Evolutionary conservation across 495 filamentous ascomycete species (phyloP).

Genomic region (Durotheca rogersii): DNA sequence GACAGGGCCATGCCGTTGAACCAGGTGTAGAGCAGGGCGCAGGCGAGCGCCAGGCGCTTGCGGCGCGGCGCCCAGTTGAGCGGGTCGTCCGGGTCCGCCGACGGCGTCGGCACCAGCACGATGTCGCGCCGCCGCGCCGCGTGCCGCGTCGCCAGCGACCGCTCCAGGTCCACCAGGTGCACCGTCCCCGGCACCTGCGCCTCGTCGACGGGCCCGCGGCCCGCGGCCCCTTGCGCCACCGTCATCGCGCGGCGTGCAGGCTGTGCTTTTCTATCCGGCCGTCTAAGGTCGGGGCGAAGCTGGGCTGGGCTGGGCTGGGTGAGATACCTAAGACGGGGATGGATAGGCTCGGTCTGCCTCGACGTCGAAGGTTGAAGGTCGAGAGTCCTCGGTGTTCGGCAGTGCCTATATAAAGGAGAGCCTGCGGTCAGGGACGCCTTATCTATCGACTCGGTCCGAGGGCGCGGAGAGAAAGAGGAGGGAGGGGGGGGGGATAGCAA

Average conservation of each 20-base stretch:
- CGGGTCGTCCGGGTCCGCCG: slow-evolving; percentile 59
- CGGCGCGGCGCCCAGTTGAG: slow-evolving; percentile 61
- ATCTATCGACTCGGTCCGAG: too few species aligned
- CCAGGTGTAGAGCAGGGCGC: slow-evolving; percentile 57
- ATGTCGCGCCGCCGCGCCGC: slow-evolving; percentile 51
- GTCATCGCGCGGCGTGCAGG: slow-evolving; percentile 1
- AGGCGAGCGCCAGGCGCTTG: slow-evolving; percentile 55
- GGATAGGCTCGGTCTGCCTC: too few species aligned
- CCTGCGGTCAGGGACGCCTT: too few species aligned
- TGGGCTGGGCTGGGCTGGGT: too few species aligned
- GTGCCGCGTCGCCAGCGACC: slow-evolving; percentile 43
- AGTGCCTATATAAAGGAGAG: too few species aligned
- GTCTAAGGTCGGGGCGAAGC: too few species aligned
- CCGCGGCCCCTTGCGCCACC: slow-evolving; percentile 10
- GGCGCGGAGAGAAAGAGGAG: too few species aligned
- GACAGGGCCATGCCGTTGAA: slow-evolving; percentile 61
- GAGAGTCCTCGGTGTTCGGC: too few species aligned
- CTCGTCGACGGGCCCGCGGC: slow-evolving; percentile 38
- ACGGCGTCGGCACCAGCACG: slow-evolving; percentile 61
- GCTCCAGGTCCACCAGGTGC: slow-evolving; percentile 54
- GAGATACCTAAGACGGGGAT: too few species aligned
- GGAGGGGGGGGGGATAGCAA: too few species aligned
- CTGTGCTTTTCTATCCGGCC: neutral
- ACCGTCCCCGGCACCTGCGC: slow-evolving; percentile 56
- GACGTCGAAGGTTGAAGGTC: too few species aligned